phyloP scores from a whole-genome alignment of 345 rosid genomes.

The Melaleuca quinquenervia region DNA sequence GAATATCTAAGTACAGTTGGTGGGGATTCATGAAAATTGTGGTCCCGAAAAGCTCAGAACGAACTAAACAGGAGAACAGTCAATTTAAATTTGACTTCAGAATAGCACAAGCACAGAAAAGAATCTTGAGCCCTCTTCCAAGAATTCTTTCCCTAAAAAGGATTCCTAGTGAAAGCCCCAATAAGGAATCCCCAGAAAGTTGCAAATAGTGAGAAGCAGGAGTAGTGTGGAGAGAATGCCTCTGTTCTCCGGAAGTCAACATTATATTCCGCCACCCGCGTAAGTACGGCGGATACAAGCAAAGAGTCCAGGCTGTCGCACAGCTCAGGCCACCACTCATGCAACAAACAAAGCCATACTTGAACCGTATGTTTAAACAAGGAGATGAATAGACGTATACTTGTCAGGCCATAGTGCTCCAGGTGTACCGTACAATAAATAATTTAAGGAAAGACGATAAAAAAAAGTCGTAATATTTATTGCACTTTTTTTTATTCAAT shows the following conservation, averaged over 20 bases:
- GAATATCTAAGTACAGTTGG: neutral
- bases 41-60: neutral
- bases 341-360: neutral
- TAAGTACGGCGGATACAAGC: neutral
- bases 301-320: neutral
- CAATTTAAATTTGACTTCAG: neutral
- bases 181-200: neutral
- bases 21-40: neutral
- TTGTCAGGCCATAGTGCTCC: neutral
- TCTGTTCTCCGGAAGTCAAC: neutral
- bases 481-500: too few species aligned
- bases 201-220: neutral
- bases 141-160: neutral
- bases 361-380: neutral
- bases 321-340: neutral
- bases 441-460: too few species aligned
- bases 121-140: neutral
- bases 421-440: neutral
- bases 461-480: too few species aligned
- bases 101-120: neutral
- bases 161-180: neutral
- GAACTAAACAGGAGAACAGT: neutral
- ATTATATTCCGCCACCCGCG: neutral
- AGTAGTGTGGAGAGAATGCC: neutral
- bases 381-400: neutral